Evolutionary conservation across 1,284 basidiomycete genomes (phyloP).

Genomic region (Microbotryum violaceum): DNA sequence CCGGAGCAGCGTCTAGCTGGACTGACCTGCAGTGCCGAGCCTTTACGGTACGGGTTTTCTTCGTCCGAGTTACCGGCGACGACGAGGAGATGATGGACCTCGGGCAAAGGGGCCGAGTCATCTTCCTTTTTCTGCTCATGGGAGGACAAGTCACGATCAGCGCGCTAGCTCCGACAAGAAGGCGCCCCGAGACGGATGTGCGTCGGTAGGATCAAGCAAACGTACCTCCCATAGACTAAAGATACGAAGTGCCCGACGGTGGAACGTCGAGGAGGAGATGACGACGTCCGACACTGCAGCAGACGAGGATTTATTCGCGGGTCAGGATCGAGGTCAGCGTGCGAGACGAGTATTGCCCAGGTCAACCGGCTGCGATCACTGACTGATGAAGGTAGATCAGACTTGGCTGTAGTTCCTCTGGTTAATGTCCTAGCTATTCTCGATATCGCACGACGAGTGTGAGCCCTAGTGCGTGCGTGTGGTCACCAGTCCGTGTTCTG

Average conservation of each 20-base stretch:
- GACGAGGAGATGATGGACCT: constrained; percentile 59
- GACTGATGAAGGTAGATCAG: neutral
- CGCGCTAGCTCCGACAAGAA: neutral
- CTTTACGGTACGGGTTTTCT: constrained; percentile 76
- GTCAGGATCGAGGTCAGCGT: neutral
- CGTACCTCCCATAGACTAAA: constrained; percentile 17
- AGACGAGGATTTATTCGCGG: neutral
- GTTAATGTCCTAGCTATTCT: neutral
- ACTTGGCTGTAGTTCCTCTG: neutral
- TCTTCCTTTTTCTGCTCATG: constrained; percentile 15
- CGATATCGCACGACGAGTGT: neutral
- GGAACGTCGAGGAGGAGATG: constrained; percentile 28
- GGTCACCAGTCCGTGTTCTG: neutral
- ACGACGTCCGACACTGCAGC: constrained; percentile 27
- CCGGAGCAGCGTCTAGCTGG: neutral
- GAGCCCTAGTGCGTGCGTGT: neutral
- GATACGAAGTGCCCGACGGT: constrained; percentile 22
- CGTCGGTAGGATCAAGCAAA: neutral
- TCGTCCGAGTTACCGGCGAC: constrained; percentile 73
- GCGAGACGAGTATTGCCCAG: neutral
- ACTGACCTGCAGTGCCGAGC: constrained; percentile 78
- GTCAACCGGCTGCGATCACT: neutral
- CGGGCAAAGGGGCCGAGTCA: constrained; percentile 20
- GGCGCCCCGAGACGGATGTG: neutral
- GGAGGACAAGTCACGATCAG: neutral